Conservation (phyloP, 352 stramenopile genomes). For the Pythium periplocum region DNA sequence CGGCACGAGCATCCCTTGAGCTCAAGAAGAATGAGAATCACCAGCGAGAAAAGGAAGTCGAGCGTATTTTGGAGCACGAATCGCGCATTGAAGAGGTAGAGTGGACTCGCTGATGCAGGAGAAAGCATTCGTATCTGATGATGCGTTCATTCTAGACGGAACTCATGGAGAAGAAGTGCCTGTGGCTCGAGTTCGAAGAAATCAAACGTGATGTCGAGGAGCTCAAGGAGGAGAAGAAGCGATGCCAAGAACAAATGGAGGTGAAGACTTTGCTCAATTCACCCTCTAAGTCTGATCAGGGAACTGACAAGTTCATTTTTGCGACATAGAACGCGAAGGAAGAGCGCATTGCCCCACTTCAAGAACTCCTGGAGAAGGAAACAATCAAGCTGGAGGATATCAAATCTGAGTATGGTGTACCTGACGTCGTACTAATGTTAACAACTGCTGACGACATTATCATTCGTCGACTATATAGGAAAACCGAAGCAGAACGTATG, state of each 20-base stretch:
- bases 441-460: neutral
- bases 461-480: slow-evolving; percentile 12
- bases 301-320: neutral
- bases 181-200: slow-evolving; percentile 84
- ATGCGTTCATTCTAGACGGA: slow-evolving; percentile 34
- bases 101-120: neutral
- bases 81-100: slow-evolving; percentile 66
- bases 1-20: slow-evolving; percentile 53
- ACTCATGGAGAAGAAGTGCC: slow-evolving; percentile 83
- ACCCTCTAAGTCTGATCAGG: neutral
- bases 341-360: slow-evolving; percentile 55
- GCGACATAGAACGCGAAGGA: slow-evolving; percentile 51
- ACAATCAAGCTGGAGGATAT: slow-evolving; percentile 51
- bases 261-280: slow-evolving; percentile 20
- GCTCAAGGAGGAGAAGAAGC: slow-evolving; percentile 63
- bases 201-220: slow-evolving; percentile 61
- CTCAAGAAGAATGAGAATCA: slow-evolving; percentile 82
- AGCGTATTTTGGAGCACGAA: slow-evolving; percentile 82
- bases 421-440: neutral
- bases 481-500: slow-evolving; percentile 33
- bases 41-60: slow-evolving; percentile 78
- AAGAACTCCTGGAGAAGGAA: slow-evolving; percentile 67
- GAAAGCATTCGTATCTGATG: too few species aligned
- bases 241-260: slow-evolving; percentile 61
- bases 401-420: slow-evolving; percentile 49